Evolutionary conservation across 257 asterid species (phyloP).

Genomic region (Voacanga thouarsii): DNA sequence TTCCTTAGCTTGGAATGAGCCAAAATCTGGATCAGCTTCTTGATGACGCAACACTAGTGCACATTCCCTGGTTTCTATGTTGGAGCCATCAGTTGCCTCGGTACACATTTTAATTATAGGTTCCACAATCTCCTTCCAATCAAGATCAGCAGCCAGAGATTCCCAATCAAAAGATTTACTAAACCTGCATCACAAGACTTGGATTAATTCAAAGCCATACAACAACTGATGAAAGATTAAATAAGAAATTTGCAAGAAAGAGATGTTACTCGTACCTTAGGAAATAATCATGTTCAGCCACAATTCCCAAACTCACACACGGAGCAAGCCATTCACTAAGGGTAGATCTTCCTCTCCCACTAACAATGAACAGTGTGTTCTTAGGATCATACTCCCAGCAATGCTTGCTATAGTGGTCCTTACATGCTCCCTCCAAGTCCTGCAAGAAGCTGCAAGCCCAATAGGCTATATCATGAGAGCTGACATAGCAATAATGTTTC

Average conservation of each 20-base stretch:
- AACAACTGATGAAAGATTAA: not conserved
- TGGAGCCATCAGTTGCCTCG: conserved; percentile 90
- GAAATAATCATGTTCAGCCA: conserved; percentile 87
- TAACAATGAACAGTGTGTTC: conserved; percentile 77
- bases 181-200: conserved; percentile 43
- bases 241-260: not conserved
- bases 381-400: conserved; percentile 92
- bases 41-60: conserved; percentile 92
- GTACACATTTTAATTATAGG: conserved; percentile 78
- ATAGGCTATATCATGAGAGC: conserved; percentile 77
- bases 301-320: conserved; percentile 70
- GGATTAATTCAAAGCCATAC: not conserved
- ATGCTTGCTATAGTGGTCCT: conserved; percentile 75
- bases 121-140: conserved; percentile 78
- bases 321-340: conserved; percentile 79
- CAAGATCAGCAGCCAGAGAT: conserved; percentile 61
- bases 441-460: conserved; percentile 91
- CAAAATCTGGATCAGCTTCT: conserved; percentile 82
- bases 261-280: conserved; percentile 41
- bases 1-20: conserved; percentile 88
- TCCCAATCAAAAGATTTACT: conserved; percentile 60
- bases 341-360: conserved; percentile 72
- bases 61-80: conserved; percentile 79
- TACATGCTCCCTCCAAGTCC: conserved; percentile 82
- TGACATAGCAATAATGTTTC: conserved; percentile 84